A percentile compares a stretch with the other conserved stretches of the same genome.
Conservation (phyloP, 140 eudicot species). For the Stevia rebaudiana region DNA sequence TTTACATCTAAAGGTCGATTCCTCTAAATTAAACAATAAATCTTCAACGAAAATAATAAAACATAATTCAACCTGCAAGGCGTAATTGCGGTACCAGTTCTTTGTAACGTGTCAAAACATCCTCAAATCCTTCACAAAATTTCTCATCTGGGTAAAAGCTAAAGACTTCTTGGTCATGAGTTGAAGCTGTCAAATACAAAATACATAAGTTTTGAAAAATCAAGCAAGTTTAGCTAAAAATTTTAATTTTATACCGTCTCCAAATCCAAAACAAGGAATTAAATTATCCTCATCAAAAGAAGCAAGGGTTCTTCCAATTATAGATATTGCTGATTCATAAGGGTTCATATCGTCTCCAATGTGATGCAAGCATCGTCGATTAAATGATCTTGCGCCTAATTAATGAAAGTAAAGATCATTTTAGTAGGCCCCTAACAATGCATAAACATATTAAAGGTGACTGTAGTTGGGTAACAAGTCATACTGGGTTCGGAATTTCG, state of each 20-base stretch:
- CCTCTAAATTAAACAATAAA: constrained; percentile 10
- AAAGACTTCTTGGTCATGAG: constrained; percentile 97
- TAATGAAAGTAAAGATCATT: constrained; percentile 7
- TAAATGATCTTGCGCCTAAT: constrained; percentile 77
- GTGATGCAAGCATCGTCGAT: constrained; percentile 79
- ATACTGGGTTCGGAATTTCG: neutral
- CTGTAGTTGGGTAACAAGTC: neutral
- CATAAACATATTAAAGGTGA: neutral
- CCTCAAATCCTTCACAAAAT: constrained; percentile 90
- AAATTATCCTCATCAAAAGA: constrained; percentile 87
- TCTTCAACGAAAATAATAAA: constrained; percentile 2
- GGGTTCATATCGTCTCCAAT: constrained; percentile 65
- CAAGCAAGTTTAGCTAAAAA: neutral
- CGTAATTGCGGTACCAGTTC: constrained; percentile 85
- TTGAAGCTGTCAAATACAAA: constrained; percentile 57
- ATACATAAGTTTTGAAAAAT: constrained; percentile 13
- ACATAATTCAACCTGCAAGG: constrained; percentile 61
- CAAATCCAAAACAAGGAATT: constrained; percentile 94
- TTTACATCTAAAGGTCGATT: neutral
- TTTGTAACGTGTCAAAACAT: constrained; percentile 69
- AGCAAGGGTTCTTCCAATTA: constrained; percentile 79
- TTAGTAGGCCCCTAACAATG: neutral
- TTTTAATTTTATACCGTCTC: constrained; percentile 61
- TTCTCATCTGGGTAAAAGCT: constrained; percentile 79
- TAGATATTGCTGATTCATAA: constrained; percentile 93